Base-by-base conservation (phyloP, 768 basidiomycete genomes). In the Tylopilus plumbeoviolaceoides region DNA sequence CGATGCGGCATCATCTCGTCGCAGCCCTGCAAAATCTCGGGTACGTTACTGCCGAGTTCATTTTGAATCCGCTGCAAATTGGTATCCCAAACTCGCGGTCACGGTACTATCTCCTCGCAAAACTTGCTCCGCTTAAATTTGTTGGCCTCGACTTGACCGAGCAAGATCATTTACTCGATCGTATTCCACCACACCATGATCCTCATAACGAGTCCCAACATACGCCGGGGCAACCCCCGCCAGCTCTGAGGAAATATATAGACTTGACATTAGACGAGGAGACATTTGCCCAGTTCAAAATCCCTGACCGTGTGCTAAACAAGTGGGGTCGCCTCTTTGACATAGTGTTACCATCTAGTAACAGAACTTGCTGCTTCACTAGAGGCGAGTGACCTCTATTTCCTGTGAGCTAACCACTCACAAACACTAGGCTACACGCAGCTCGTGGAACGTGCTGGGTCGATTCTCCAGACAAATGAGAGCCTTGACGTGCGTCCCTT, bases 261-360 rank as follows among this genome's bases (percentile, higher is more conserved):
- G 50, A 45, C 44, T 23, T 23, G 44, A 45, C 28, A 17, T 39
- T 51, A 35, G 28, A 58, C 20, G 18, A 60, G 11, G 61, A 60
- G 27, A 46, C 44, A 31, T 28, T 60, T 48, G 55, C 65, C 31
- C 64, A 63, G 18, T 70, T 69, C 56, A 66, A 60, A 20, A 73
- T 91, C 11, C 78, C 85, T 3, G 81, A 85, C 48, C 82, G 78
- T 49, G 75, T 88, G 18, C 69, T 92, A 5, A 59, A 66, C 57
- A 89, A 85, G 70, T 91, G 89, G 86, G 89, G 87, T 4, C 75
- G 83, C 25, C 68, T 91, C 23, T 91, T 91, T 60, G 90, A 91
- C 57, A 89, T 92, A 43, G 85, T 89, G 11, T 63, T 78, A 10
- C 86, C 87, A 0, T 82, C 81, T 10, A 71, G 79, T 27, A 68